These are phyloP conservation scores for Haematococcus lacustris DNA, from an alignment of 139 green algal species.

Conservation along the genomic window DNA sequence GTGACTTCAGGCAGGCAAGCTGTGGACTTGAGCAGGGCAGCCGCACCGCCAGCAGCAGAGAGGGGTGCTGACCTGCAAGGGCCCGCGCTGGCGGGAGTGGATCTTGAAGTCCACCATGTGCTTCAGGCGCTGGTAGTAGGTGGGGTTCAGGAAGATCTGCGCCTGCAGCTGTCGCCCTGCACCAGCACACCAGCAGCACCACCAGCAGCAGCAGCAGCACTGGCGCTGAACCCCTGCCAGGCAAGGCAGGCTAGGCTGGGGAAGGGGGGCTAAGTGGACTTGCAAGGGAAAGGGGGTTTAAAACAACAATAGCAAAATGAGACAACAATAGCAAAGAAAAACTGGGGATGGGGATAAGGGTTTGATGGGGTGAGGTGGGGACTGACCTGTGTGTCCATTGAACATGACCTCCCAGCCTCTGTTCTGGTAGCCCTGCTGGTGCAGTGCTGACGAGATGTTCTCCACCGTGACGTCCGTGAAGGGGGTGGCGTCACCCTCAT, in stretches of 20 bases:
- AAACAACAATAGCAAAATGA: no score
- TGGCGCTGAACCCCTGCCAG: no score
- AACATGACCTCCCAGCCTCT: conserved; percentile 95
- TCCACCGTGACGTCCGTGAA: conserved; percentile 97
- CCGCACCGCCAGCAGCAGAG: no score
- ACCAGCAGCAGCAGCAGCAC: neutral
- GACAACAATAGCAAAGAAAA: neutral
- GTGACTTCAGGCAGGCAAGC: no score
- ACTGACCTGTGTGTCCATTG: conserved; percentile 54
- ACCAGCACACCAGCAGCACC: neutral
- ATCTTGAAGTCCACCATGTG: conserved; percentile 99
- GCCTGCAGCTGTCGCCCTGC: conserved; percentile 39
- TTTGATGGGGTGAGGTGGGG: no score
- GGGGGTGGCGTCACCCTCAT: conserved; percentile 95
- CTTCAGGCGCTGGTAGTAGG: conserved; percentile 99
- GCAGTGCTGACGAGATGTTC: conserved; percentile 81
- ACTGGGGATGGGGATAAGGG: no score
- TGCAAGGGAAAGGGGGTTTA: no score
- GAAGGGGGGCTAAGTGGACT: no score
- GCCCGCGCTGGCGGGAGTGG: conserved; percentile 56
- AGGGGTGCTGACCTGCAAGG: conserved; percentile 8
- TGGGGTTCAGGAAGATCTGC: conserved; percentile 95
- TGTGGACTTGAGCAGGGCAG: no score
- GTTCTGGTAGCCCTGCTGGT: conserved; percentile 60
- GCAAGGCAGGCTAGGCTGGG: no score